Percentiles rank a stretch among this genome's conserved stretches.
Evolutionary conservation across 139 green algal species (phyloP).

Genomic region (Picochlorum sp.): DNA sequence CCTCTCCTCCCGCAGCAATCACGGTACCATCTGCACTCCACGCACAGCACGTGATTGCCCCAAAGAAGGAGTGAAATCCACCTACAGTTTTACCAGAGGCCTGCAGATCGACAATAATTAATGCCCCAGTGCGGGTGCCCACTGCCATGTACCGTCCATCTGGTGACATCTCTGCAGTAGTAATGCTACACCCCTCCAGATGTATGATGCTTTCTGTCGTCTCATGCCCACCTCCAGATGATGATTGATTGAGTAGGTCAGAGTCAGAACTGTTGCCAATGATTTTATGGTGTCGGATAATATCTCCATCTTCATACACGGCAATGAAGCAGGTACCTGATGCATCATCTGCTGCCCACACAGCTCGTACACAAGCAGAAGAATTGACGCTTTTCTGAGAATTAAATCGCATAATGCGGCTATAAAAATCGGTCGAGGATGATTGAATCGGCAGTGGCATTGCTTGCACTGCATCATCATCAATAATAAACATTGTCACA

Average conservation of each 20-base stretch:
- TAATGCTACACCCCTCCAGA: constrained; percentile 35
- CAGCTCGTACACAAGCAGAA: constrained; percentile 24
- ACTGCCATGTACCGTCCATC: constrained; percentile 64
- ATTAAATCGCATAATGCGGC: too few relatives aligned
- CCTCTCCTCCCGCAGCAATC: constrained; percentile 78
- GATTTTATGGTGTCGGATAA: constrained; percentile 23
- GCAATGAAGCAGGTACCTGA: constrained; percentile 39
- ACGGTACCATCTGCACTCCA: constrained; percentile 73
- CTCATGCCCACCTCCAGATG: background rate
- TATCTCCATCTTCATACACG: constrained; percentile 42
- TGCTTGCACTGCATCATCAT: too few relatives aligned
- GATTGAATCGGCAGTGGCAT: too few relatives aligned
- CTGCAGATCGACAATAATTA: constrained; percentile 58
- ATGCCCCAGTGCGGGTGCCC: constrained; percentile 61
- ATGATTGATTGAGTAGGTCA: background rate
- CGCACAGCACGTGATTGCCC: constrained; percentile 71
- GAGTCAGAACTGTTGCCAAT: constrained; percentile 37
- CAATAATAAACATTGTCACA: too few relatives aligned
- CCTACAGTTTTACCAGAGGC: constrained; percentile 31
- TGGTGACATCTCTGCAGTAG: constrained; percentile 58
- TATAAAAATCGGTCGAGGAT: too few relatives aligned
- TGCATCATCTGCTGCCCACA: constrained; percentile 44
- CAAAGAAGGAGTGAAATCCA: constrained; percentile 82
- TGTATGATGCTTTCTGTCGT: too few relatives aligned
- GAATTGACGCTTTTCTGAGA: too few relatives aligned